Base-by-base conservation (phyloP, 1,284 basidiomycete genomes). In the Jaminaea rosea region DNA sequence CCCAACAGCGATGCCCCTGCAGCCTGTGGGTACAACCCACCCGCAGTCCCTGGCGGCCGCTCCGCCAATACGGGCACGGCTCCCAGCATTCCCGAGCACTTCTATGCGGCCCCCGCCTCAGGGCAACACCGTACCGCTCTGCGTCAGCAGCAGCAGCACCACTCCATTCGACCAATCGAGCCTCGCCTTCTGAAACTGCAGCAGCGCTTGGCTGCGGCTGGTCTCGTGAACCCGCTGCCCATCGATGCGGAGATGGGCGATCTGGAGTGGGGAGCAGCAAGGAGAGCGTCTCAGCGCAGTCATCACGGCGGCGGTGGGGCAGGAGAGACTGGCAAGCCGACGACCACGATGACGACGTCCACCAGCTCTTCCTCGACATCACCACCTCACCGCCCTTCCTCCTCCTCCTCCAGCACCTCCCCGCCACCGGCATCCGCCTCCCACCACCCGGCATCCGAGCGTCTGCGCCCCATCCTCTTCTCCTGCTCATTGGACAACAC, bases 401-500 rank as follows among this genome's bases (percentile, higher is more conserved):
- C 39, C 13, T 15, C 15, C 23, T 7, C 19, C 19, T n/a, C 11
- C 39, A 23, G 39, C 7, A 42, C 19, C 23, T n/a, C 7, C 23
- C 11, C 39, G 19, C 5, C 39, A n/a, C 4, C 39, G 19, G n/a
- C n/a, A n/a, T 39, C 36, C 8, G 7, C 11, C 8, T 15, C 36
- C 11, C 39, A 42, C 19, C 39, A 42, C n/a, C n/a, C n/a, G n/a
- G n/a, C n/a, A n/a, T n/a, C n/a, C n/a, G n/a, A n/a, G 19, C 19
- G 24, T 4, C 39, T 42, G 26, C 61, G 69, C 0, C 65, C 88
- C 2, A 77, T 93, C 13, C 80, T 98, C 50, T 83, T 94, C 53
- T 89, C 88, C 0, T 92, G 91, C 5, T 87, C 86, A 63, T 79
- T 97, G 57, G 93, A 98, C 75, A 97, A 97, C 72, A 97, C 91